phyloP scores from a whole-genome alignment of 768 basidiomycete genomes.

The Cystobasidium tubakii region DNA sequence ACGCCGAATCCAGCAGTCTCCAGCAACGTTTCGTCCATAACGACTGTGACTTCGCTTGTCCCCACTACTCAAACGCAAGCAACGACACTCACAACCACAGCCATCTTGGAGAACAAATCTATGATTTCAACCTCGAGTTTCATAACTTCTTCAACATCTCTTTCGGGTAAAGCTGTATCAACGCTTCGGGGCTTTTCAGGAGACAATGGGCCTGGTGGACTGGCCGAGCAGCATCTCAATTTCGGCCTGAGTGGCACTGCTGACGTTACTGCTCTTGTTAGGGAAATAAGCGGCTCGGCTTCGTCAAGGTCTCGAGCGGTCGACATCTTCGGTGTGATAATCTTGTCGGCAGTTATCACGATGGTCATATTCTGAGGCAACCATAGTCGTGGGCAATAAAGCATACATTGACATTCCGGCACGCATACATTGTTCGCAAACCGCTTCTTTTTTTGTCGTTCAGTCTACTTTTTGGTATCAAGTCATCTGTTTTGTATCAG shows the following conservation, averaged over 20 bases:
- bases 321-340: not conserved
- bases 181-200: slow-evolving; percentile 6
- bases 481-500: no score
- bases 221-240: not conserved
- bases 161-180: not conserved
- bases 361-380: no score
- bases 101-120: no score
- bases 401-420: no score
- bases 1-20: not conserved
- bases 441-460: no score
- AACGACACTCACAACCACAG: not conserved
- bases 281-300: not conserved
- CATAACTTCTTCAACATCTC: not conserved
- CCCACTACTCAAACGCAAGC: not conserved
- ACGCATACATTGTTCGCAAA: no score
- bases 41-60: not conserved
- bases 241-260: not conserved
- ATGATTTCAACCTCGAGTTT: not conserved
- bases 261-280: not conserved
- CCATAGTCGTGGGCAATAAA: no score
- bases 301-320: not conserved
- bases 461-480: no score
- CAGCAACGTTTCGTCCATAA: not conserved
- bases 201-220: slow-evolving; percentile 10
- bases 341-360: no score